Base-by-base conservation (phyloP, 2,329 filamentous ascomycete species). In the Xylariales sp. region DNA sequence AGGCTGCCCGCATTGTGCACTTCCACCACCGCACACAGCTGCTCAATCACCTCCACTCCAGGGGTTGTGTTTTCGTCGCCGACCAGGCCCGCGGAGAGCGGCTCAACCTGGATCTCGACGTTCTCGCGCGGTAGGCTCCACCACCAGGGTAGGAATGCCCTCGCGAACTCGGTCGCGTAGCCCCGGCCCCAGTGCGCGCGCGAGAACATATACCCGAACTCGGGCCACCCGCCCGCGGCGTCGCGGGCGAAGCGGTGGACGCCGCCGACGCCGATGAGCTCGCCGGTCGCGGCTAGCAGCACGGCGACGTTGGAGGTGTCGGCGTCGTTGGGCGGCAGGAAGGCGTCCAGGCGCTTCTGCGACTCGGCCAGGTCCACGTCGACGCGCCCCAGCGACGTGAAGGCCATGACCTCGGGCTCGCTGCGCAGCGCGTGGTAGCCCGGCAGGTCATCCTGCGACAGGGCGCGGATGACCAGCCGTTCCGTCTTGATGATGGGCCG, bases 361-460 rank as follows among this genome's bases (percentile, higher is more conserved):
- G 75, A 74, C 40, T 67, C 63, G 2, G 61, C 65, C 3, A 66
- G 34, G 48, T 69, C 60, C 37, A 50, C 43, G 57, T 81, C 72
- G 8, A 61, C 47, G 8, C 47, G 40, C 41, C 67, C 69, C 45
- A 52, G 46, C 4, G 44, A 38, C 38, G 79, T 80, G 66, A 72
- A 81, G 39, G 57, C 56, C 82, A 86, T 85, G 32, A 81, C 75
- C 46, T 81, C 76, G 5, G 70, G 67, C 52, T 81, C 66, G 12
- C 63, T 65, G 17, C 81, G 75, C 38, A 86, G 61, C 16, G 59
- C 57, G 45, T 76, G 62, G 13, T 80, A 43, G 6, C 62, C 69
- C 2, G 62, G 56, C 2, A 75, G 60, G 54, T 85, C 79, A 3
- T 67, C 60, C 14, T 66, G 55, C 1, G 51, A 48, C 27, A 76